A percentile compares a stretch with the other conserved stretches of the same genome.
Conservation (phyloP, 2,329 filamentous ascomycete species). For the Fusarium miscanthi region DNA sequence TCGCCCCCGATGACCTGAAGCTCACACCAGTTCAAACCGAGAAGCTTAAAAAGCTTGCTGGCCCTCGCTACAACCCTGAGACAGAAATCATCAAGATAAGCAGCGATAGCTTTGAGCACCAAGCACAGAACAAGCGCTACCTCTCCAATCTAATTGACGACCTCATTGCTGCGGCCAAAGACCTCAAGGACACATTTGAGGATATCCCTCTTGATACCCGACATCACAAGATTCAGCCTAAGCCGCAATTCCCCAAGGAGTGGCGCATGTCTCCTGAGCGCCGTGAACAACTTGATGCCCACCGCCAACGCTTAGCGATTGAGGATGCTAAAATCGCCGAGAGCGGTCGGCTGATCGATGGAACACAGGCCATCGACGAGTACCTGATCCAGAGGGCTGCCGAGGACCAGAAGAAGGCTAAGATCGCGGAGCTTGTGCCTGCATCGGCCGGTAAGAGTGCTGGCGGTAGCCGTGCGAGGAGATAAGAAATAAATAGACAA, state of each 20-base stretch:
- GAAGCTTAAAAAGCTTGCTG: conserved; percentile 90
- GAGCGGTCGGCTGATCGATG: conserved; percentile 69
- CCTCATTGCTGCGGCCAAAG: conserved; percentile 80
- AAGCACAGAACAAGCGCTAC: conserved; percentile 97
- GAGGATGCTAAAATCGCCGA: conserved; percentile 66
- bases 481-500: conserved; percentile 25
- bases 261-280: conserved; percentile 84
- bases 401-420: conserved; percentile 51
- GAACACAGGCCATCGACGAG: conserved; percentile 59
- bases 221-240: conserved; percentile 79
- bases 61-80: conserved; percentile 87
- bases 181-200: conserved; percentile 82
- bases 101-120: conserved; percentile 86
- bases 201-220: conserved; percentile 91
- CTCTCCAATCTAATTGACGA: conserved; percentile 81
- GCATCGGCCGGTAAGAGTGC: conserved; percentile 37
- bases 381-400: conserved; percentile 48
- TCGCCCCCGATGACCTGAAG: conserved; percentile 78
- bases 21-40: conserved; percentile 74
- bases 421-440: conserved; percentile 48
- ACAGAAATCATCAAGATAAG: conserved; percentile 88
- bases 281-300: conserved; percentile 70
- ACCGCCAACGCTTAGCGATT: conserved; percentile 62
- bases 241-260: conserved; percentile 78
- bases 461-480: conserved; percentile 38